A percentile compares a stretch with the other conserved stretches of the same genome.
These are phyloP conservation scores for Stagonosporopsis rhizophila DNA, from an alignment of 2,329 filamentous ascomycete species.

Conservation along the genomic window DNA sequence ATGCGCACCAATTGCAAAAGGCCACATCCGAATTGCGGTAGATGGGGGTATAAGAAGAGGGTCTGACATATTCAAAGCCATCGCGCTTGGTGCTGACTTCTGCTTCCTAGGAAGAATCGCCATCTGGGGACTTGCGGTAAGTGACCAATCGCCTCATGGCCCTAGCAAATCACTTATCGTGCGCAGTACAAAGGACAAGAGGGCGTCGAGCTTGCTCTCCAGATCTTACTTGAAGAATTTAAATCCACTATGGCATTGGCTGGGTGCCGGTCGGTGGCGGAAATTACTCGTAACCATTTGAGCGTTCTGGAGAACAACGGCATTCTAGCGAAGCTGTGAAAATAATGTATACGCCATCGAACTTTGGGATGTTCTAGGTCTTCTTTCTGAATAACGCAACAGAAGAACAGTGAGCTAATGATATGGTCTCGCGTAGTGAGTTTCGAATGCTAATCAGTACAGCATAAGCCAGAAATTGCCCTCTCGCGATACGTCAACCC, in stretches of 20 bases:
- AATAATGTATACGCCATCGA: background rate
- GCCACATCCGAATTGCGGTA: conserved; percentile 66
- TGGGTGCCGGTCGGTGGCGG: conserved; percentile 22
- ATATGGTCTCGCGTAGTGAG: background rate
- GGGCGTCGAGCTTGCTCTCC: conserved; percentile 54
- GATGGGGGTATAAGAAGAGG: conserved; percentile 66
- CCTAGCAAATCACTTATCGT: conserved; percentile 6
- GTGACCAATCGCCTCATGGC: conserved; percentile 7
- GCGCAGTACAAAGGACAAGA: conserved; percentile 46
- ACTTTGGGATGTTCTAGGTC: background rate
- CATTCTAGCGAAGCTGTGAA: conserved; percentile 17
- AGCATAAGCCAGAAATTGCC: conserved; percentile 22
- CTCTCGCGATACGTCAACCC: conserved; percentile 19
- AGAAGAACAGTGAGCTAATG: background rate
- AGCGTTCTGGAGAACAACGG: conserved; percentile 19
- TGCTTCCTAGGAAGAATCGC: conserved; percentile 58
- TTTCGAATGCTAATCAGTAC: conserved; percentile 1
- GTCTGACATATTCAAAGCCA: conserved; percentile 65
- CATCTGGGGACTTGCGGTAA: conserved; percentile 59
- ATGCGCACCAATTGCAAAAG: conserved; percentile 48
- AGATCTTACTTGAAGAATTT: conserved; percentile 47
- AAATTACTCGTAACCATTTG: conserved; percentile 21
- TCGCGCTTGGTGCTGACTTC: conserved; percentile 60
- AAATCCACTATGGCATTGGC: conserved; percentile 39
- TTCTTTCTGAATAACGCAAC: background rate